Base-by-base conservation (phyloP, 768 basidiomycete genomes). In the Cubamyces sp. region DNA sequence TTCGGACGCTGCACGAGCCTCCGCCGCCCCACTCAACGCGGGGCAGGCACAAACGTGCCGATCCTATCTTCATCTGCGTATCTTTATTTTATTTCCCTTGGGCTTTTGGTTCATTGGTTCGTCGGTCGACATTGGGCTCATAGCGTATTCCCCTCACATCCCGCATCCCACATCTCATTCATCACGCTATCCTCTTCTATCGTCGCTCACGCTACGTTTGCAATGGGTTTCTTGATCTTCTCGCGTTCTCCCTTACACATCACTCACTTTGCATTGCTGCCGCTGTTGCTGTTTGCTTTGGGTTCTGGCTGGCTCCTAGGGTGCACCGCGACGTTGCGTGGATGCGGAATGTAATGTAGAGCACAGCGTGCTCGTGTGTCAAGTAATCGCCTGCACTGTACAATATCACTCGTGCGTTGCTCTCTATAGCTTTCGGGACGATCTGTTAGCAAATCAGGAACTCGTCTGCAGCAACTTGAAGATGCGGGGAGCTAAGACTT, bases 261-360 rank as follows among this genome's bases (percentile, higher is more conserved):
- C 16, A 15, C 42, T 43, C 19, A 15, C 19, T 5, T 43, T 43
- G 19, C 19, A 25, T 47, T 25, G 23, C 46, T 47, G 28, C 19
- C 9, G 18, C 12, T 7, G 30, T 2, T 25, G 28, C 37, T 34
- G 50, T 2, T 51, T 16, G 34, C 30, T 34, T n/a, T 19, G 14
- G 15, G 14, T 25, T 47, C 19, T 14, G n/a, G 14, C 19, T 23
- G 14, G 14, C 46, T 25, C 8, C 19, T 25, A 21, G n/a, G 49
- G 50, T 51, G 50, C 50, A 51, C 50, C 50, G 50, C 50, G 45
- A 51, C 34, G 12, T 51, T 34, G 50, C 50, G 50, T 37, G 50
- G 50, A 18, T 37, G 50, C 50, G 30, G 50, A 51, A 25, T 51
- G 50, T 51, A 51, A 51, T 51, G 18, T 37, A 34, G 50, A 34